Evolutionary conservation across 495 filamentous ascomycete genomes (phyloP).

Genomic region (Cetradonia linearis): DNA sequence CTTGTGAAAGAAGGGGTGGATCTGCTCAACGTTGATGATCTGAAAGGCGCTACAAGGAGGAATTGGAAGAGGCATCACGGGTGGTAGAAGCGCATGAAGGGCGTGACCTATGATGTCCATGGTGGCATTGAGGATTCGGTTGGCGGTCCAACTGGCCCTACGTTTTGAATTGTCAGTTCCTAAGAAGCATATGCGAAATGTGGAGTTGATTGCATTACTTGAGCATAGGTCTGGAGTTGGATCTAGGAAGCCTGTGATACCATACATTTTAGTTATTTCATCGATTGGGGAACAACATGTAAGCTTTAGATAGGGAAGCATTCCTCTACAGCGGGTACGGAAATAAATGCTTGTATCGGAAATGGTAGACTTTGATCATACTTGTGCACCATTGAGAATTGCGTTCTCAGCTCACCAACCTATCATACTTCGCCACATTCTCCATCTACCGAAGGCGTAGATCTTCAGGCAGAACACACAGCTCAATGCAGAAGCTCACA

Average conservation of each 20-base stretch:
- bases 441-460: not conserved
- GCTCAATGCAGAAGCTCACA: not conserved
- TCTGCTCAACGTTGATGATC: constrained; percentile 59
- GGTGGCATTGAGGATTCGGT: constrained; percentile 3
- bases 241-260: not conserved
- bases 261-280: not conserved
- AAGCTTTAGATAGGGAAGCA: not conserved
- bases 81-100: constrained; percentile 14
- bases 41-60: constrained; percentile 30
- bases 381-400: not conserved
- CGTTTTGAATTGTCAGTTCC: not conserved
- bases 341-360: not conserved
- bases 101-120: constrained; percentile 12
- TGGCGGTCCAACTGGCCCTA: not conserved
- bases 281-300: not conserved
- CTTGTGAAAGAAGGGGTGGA: constrained; percentile 63
- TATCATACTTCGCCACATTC: not conserved
- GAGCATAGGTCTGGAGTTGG: not conserved
- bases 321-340: not conserved
- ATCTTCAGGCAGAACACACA: not conserved
- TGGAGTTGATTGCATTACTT: not conserved
- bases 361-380: not conserved
- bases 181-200: not conserved
- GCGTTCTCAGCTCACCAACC: not conserved
- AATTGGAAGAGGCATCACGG: constrained; percentile 13